phyloP scores from a whole-genome alignment of 148 eudicot species.

The Fallopia convolvulus region DNA sequence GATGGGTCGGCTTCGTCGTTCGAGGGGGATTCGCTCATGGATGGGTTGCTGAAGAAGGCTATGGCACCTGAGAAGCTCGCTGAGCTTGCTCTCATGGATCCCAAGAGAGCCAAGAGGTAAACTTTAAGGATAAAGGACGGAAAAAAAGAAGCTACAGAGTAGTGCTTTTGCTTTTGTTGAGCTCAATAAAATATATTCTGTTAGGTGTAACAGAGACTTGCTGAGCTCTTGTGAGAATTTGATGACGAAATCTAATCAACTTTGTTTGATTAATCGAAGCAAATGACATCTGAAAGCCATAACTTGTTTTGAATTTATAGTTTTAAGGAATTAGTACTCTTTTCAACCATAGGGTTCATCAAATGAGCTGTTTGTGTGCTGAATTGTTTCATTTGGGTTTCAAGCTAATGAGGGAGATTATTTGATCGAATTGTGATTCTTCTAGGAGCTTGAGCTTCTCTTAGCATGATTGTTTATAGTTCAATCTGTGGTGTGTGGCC shows the following conservation, averaged over 20 bases:
- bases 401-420: no score
- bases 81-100: slow-evolving; percentile 79
- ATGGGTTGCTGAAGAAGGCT: slow-evolving; percentile 51
- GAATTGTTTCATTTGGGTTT: no score
- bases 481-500: background rate
- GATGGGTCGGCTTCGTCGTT: slow-evolving; percentile 58
- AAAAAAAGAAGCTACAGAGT: background rate
- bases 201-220: background rate
- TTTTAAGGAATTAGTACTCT: background rate
- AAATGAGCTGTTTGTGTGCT: background rate
- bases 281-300: background rate
- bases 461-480: background rate
- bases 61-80: slow-evolving; percentile 68
- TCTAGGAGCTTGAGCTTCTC: background rate
- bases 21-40: slow-evolving; percentile 40
- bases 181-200: background rate
- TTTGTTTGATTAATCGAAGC: background rate
- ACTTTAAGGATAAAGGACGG: no score
- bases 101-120: slow-evolving; percentile 83
- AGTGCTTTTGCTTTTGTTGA: background rate
- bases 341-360: background rate
- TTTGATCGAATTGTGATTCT: background rate
- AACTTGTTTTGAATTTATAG: background rate
- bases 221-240: background rate
- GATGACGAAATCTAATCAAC: background rate